Evolutionary conservation across 345 rosid species (phyloP).

Genomic region (Viola odorata): DNA sequence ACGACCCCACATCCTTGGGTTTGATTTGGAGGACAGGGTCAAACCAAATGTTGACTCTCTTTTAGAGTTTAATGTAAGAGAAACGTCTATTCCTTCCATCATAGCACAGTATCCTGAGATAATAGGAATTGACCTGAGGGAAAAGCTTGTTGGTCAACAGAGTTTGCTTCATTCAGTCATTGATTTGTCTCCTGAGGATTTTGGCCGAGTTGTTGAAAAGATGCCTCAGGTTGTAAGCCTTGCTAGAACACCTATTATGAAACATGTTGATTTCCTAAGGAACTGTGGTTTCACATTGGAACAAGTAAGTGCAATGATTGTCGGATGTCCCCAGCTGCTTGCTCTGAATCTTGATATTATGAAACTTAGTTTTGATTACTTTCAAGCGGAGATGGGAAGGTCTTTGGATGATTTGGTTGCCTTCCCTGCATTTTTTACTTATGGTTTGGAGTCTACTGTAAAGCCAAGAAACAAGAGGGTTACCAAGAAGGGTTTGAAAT

Average conservation of each 20-base stretch:
- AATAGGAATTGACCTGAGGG: constrained; percentile 56
- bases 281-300: constrained; percentile 54
- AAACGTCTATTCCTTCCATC: constrained; percentile 53
- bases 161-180: constrained; percentile 47
- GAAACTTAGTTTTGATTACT: constrained; percentile 69
- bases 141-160: constrained; percentile 56
- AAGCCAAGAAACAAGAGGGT: constrained; percentile 71
- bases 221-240: constrained; percentile 86
- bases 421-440: constrained; percentile 87
- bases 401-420: constrained; percentile 70
- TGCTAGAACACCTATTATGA: constrained; percentile 43
- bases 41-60: constrained; percentile 59
- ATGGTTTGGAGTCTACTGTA: constrained; percentile 70
- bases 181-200: constrained; percentile 49
- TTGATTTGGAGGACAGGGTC: constrained; percentile 55
- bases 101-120: constrained; percentile 91
- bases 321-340: constrained; percentile 82
- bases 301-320: constrained; percentile 63
- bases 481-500: constrained; percentile 58
- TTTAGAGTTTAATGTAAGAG: constrained; percentile 52
- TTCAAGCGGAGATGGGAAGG: constrained; percentile 60
- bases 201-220: constrained; percentile 62
- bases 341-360: constrained; percentile 80
- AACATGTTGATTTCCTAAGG: constrained; percentile 66
- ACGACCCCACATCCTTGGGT: constrained; percentile 73